phyloP scores from a whole-genome alignment of 139 green algal species.

The Yamagishiella unicocca region DNA sequence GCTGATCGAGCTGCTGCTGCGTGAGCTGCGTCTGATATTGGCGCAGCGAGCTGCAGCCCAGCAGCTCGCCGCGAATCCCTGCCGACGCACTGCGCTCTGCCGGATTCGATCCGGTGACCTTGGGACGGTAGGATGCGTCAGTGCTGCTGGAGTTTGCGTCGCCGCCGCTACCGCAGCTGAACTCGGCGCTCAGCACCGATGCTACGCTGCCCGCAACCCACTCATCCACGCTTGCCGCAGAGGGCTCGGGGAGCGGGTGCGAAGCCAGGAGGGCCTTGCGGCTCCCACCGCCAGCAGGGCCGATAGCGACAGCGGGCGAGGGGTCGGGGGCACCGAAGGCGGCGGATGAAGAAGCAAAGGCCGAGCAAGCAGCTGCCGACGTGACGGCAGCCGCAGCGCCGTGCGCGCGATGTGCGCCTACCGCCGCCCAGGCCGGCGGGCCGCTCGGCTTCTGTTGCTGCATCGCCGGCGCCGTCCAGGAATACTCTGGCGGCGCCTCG shows the following conservation, averaged over 20 bases:
- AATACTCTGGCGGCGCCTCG: no score
- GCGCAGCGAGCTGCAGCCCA: background rate
- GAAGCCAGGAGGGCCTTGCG: background rate
- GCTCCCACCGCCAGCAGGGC: no score
- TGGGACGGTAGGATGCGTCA: no score
- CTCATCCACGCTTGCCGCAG: background rate
- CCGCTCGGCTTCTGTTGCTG: no score
- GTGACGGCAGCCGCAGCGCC: background rate
- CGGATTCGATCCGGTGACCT: no score
- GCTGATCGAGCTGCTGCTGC: no score
- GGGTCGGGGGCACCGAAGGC: background rate
- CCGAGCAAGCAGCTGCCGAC: no score
- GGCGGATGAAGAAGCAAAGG: background rate
- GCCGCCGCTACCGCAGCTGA: background rate
- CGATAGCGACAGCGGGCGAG: no score
- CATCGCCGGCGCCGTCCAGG: no score
- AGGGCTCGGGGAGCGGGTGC: background rate
- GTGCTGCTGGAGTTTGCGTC: background rate
- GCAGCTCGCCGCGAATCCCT: background rate
- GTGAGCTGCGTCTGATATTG: no score
- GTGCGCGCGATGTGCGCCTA: background rate
- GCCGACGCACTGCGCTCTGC: no score
- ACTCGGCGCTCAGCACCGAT: background rate
- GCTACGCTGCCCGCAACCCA: background rate
- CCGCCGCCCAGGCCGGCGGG: no score